Base-by-base conservation (phyloP, 73 alveolate species). In the Effrenium voratum region DNA sequence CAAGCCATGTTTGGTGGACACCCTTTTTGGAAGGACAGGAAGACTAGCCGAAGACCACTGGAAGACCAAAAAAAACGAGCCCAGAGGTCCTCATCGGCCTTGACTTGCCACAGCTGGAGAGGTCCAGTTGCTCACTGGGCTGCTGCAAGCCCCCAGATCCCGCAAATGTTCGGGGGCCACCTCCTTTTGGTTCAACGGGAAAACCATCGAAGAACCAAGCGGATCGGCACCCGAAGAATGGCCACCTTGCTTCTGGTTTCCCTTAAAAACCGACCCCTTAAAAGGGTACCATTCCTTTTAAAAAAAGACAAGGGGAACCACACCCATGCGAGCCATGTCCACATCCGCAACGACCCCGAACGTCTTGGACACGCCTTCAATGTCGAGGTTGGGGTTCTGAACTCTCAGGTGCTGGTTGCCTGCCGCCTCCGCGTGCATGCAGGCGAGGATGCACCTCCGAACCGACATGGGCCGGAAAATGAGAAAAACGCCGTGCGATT, bases 381-480 rank as follows among this genome's bases (percentile, higher is more conserved):
- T 91, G 80, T 91, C 98, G 50, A 91, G 36, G 80, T 91, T 91
- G 40, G 98, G 98, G 44, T 91, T 91, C 91, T 73, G 91, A 46
- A 91, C 88, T 16, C 98, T 57, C 80, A 91, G 68, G 82, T 91
- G 98, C 81, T 91, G 98, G 63, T 91, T 91, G 60, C 88, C 76
- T 13, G 91, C 76, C 3, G 80, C 88, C 52, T 91, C 98, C 16
- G 91, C 98, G 81, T 91, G 98, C 98, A 91, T 91, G 86, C 96
- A 90, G 96, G 96, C 96, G 28, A 90, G 63, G 15, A 90, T 55
- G 40, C 96, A 90, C 96, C 96, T 90, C 22, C 46, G 2, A 16
- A 15, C n/a, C n/a, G n/a, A n/a, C 43, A 63, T 5, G 68, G 6
- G 59, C 86, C 57, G 49, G 24, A n/a, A 30, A 10, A 16, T 41